Evolutionary conservation across 1,284 basidiomycete species (phyloP), one percentile per base, ranked within the genome.

Genomic region (Boletellus deceptivus): DNA sequence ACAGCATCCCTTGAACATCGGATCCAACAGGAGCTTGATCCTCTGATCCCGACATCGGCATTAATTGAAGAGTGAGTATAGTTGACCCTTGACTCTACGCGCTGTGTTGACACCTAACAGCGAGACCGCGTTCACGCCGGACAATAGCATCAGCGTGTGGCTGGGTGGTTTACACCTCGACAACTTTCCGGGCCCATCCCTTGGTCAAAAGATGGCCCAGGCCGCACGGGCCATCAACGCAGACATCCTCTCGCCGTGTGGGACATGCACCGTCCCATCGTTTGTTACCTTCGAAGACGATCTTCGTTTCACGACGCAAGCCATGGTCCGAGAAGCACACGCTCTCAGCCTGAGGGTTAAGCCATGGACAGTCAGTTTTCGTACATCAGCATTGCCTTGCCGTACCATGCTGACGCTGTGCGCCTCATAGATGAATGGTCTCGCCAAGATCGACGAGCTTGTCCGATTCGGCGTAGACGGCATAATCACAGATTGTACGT

Each of bases 261-360:
- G 74, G 2, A 73, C 72, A 18, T 67, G 73, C 31, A 65, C 62
- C 44, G 56, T 59, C 29, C 64, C 65, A 10, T 38, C 53, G 4
- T 55, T 49, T 27, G 52, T 52, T 13, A 49, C 72, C 13, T 62
- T 56, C 34, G 66, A 73, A 46, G 59, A 68, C 0, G 79, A 75
- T 2, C 83, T 76, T 58, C 64, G 79, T 2, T 89, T 91, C 61
- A 82, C 80, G 4, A 88, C 84, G 3, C 69, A 74, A 59, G 76
- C 74, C 24, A 89, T 91, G 87, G 75, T 91, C 31, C 72, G 78
- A 38, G 74, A 75, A 49, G 83, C 88, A 0, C 86, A 89, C 61
- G 58, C 72, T 35, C 72, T 87, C 17, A 83, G 82, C 2, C 63
- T 91, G 61, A 56, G 64, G 14, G 83, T 91, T 45, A 81, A 82